Percentiles rank a stretch among this genome's conserved stretches.
These are phyloP conservation scores for Dissophora ornata DNA, from an alignment of 192 early-diverging fungal species.

Conservation along the genomic window DNA sequence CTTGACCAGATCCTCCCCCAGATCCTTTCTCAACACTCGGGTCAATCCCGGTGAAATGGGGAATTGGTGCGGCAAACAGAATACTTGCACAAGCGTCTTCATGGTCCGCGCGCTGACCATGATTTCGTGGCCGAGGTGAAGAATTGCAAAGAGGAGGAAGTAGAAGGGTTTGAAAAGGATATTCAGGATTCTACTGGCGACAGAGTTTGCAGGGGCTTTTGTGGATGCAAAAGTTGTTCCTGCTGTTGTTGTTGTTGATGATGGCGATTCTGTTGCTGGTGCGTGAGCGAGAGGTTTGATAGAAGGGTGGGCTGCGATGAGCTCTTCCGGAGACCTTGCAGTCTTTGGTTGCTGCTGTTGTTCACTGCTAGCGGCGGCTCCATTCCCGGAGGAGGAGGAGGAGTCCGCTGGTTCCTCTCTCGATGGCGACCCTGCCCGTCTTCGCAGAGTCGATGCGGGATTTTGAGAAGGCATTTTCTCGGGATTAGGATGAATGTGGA, in stretches of 20 bases:
- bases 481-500: not conserved
- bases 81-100: constrained; percentile 34
- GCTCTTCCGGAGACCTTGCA: constrained; percentile 7
- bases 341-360: constrained; percentile 8
- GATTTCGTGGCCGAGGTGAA: constrained; percentile 30
- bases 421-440: constrained; percentile 7
- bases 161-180: constrained; percentile 40
- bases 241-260: not conserved
- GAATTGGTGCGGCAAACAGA: constrained; percentile 32
- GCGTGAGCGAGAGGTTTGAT: constrained; percentile 39
- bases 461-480: not conserved
- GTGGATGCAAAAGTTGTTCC: not conserved
- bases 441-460: not conserved
- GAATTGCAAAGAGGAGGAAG: constrained; percentile 35
- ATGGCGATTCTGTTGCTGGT: not conserved
- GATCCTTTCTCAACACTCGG: constrained; percentile 22
- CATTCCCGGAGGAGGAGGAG: not conserved
- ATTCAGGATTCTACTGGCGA: constrained; percentile 14
- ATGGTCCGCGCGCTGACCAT: constrained; percentile 31
- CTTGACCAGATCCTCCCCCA: constrained; percentile 16
- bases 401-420: not conserved
- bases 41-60: constrained; percentile 25
- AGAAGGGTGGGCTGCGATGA: constrained; percentile 29
- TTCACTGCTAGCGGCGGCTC: not conserved
- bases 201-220: not conserved